phyloP scores from a whole-genome alignment of 306 rosid species.

The cucumber (Cucumis sativus) region DNA sequence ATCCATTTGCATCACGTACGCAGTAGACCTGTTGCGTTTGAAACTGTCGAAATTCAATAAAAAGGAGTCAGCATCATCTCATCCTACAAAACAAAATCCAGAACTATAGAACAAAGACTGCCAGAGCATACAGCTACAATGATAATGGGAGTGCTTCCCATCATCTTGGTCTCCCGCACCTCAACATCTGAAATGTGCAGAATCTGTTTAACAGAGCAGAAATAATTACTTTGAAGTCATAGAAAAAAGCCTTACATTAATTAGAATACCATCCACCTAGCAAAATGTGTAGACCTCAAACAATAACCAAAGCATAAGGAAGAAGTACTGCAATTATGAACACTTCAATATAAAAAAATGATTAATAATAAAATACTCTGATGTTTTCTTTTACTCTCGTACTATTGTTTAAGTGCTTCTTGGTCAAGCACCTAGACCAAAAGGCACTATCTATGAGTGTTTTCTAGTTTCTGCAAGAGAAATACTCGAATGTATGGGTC shows the following conservation, averaged over 20 bases:
- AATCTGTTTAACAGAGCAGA: slow-evolving; percentile 38
- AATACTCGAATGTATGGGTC: too few species aligned
- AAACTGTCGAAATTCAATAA: slow-evolving; percentile 41
- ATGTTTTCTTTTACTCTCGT: neutral
- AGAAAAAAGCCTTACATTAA: neutral
- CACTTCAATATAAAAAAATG: neutral
- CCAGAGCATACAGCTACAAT: slow-evolving; percentile 41
- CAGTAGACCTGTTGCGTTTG: slow-evolving; percentile 89
- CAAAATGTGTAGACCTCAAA: neutral
- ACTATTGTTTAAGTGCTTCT: neutral
- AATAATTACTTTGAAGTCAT: neutral
- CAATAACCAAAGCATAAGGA: neutral
- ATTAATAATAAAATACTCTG: neutral
- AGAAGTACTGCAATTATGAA: neutral
- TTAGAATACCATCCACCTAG: neutral
- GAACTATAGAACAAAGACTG: neutral
- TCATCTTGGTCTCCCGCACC: slow-evolving; percentile 70
- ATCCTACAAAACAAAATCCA: slow-evolving; percentile 3
- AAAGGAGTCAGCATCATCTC: slow-evolving; percentile 6
- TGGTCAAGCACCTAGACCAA: neutral
- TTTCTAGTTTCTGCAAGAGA: neutral
- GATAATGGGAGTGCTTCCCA: slow-evolving; percentile 64
- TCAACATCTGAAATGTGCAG: slow-evolving; percentile 75
- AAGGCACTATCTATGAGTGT: neutral
- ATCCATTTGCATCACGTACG: slow-evolving; percentile 60